Evolutionary conservation across 2,329 filamentous ascomycete genomes (phyloP).

Genomic region (Pestalotiopsis sp.): DNA sequence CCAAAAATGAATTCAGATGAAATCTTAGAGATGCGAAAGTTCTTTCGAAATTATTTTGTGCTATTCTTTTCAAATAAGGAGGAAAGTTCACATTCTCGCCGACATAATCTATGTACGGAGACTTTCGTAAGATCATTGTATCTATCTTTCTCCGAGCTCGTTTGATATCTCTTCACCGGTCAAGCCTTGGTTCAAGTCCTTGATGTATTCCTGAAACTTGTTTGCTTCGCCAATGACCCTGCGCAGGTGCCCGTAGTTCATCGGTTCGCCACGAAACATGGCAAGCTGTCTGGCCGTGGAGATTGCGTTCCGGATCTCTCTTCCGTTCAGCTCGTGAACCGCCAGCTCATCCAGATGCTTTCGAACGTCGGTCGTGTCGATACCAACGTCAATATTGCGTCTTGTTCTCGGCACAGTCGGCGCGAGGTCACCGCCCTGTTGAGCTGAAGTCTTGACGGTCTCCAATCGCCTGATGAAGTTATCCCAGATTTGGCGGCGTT

Average conservation of each 20-base stretch:
- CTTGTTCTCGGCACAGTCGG: neutral
- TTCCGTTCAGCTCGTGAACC: neutral
- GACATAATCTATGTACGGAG: too few species aligned
- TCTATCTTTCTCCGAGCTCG: too few species aligned
- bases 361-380: neutral
- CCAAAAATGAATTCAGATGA: too few species aligned
- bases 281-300: neutral
- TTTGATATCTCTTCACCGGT: neutral
- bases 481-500: neutral
- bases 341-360: neutral
- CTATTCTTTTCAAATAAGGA: too few species aligned
- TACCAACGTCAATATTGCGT: neutral
- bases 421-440: neutral
- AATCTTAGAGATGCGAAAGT: too few species aligned
- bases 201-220: neutral
- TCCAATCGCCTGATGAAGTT: neutral
- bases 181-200: neutral
- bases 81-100: too few species aligned
- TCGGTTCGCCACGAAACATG: neutral
- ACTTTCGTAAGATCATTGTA: too few species aligned
- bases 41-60: too few species aligned
- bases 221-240: neutral
- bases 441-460: neutral
- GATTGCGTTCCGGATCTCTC: conserved; percentile 7
- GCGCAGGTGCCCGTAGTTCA: neutral